Conservation (phyloP, 1,139 yeast species). For the Keqinozyma sinolaborantium region DNA sequence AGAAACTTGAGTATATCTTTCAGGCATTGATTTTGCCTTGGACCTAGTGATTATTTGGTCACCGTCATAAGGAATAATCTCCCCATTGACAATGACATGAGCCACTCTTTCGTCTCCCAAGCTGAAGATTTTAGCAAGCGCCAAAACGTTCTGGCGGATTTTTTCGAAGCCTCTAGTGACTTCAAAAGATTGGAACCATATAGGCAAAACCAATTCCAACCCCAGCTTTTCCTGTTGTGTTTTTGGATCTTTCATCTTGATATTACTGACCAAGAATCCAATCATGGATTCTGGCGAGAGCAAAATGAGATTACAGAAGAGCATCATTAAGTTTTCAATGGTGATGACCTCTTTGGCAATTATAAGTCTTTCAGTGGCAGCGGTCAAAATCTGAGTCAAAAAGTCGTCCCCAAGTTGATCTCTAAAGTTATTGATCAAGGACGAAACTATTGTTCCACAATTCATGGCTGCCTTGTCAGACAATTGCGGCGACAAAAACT, state of each 20-base stretch:
- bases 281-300: conserved; percentile 60
- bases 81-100: conserved; percentile 67
- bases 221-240: conserved; percentile 20
- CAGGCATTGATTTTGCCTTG: conserved; percentile 67
- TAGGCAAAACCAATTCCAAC: conserved; percentile 35
- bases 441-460: conserved; percentile 65
- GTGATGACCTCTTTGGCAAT: conserved; percentile 68
- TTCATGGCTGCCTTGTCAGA: conserved; percentile 79
- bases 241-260: conserved; percentile 27
- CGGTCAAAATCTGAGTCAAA: conserved; percentile 60
- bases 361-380: conserved; percentile 65
- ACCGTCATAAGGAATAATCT: conserved; percentile 59
- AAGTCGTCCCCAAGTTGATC: conserved; percentile 45
- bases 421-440: conserved; percentile 60
- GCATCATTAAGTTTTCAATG: conserved; percentile 70
- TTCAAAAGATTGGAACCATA: conserved; percentile 84
- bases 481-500: conserved; percentile 65
- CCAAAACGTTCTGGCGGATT: conserved; percentile 67
- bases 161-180: conserved; percentile 75
- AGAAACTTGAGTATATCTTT: conserved; percentile 59
- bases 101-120: conserved; percentile 54
- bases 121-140: conserved; percentile 58
- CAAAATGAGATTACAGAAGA: conserved; percentile 70
- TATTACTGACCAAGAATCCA: conserved; percentile 47
- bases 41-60: conserved; percentile 79